These are phyloP conservation scores for Globisporangium carolinianum DNA, from an alignment of 352 stramenopile species.

Conservation along the genomic window DNA sequence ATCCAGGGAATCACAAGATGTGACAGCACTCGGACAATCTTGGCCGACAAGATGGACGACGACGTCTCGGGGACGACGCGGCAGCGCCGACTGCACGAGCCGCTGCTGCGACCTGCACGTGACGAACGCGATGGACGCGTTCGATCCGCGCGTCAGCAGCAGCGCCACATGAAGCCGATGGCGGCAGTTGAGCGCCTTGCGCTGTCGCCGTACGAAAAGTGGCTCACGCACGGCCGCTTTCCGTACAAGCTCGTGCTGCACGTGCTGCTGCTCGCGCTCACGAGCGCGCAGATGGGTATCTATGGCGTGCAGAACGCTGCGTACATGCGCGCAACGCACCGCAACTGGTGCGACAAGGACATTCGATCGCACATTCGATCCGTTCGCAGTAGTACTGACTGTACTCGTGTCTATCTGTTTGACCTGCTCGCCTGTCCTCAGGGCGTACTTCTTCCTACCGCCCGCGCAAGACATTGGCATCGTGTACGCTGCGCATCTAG, in stretches of 20 bases:
- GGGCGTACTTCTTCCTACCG: slow-evolving; percentile 81
- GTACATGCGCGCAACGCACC: slow-evolving; percentile 78
- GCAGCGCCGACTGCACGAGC: background rate
- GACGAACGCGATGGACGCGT: background rate
- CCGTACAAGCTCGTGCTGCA: slow-evolving; percentile 84
- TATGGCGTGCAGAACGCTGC: slow-evolving; percentile 76
- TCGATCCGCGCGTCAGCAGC: background rate
- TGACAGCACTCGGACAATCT: too few species aligned
- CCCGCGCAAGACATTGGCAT: slow-evolving; percentile 41
- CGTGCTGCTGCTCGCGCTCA: slow-evolving; percentile 62
- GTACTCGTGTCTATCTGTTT: background rate
- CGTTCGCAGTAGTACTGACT: too few species aligned
- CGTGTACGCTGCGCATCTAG: slow-evolving; percentile 20
- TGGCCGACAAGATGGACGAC: background rate
- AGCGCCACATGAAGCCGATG: slow-evolving; percentile 17
- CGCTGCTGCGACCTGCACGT: background rate
- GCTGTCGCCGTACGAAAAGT: slow-evolving; percentile 84
- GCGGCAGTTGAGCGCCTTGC: slow-evolving; percentile 42
- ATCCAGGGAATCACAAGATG: too few species aligned
- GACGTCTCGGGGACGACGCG: background rate
- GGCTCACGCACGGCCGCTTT: slow-evolving; percentile 56
- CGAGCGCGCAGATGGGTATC: slow-evolving; percentile 62
- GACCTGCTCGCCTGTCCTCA: slow-evolving; percentile 6
- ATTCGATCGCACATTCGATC: background rate
- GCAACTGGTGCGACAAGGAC: slow-evolving; percentile 51